Base-by-base conservation (phyloP, 768 basidiomycete species). In the Mycena albidolilacea region DNA sequence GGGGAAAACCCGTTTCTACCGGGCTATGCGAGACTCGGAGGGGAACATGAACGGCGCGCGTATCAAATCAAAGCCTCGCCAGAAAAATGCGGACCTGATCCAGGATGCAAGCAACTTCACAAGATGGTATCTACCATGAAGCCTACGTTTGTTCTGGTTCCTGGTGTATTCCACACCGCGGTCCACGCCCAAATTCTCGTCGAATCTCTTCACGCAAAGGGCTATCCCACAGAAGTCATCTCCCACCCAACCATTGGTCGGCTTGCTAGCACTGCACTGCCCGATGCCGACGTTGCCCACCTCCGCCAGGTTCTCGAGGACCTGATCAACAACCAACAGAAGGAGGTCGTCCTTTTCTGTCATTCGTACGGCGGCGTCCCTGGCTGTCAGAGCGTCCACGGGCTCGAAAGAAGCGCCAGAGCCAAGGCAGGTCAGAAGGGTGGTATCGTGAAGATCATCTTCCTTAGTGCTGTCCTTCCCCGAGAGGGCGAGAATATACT, bases 281-380 rank as follows among this genome's bases (percentile, higher is more conserved):
- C 38, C 17, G 52, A 64, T 39, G 35, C 48, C 19, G 63, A 64
- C 63, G 48, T 35, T 21, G 46, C 15, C 17, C 48, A 64, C n/a
- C 46, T 64, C n/a, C 63, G 63, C 7, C 46, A 38, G 35, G 19
- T 39, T 11, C 63, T 64, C 15, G 48, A 38, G 12, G n/a, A 55
- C 1, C 64, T 65, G 15, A 9, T 65, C 9, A 54, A 54, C 19
- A 43, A 54, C n/a, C 48, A 65, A 54, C 17, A 65, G 21, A 65
- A 54, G n/a, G 48, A 65, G 14, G 38, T 65, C 9, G 9, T 65
- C 39, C 64, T 65, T 21, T 8, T 65, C 10, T 65, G 64, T 38
- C 64, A 65, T 39, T 65, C 64, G 35, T 65, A 65, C 17, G 64
- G 64, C 19, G 64, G 64, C 21, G 9, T 65, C 39, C 64, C 64